Evolutionary conservation across 78 protist species (phyloP), one percentile per base, ranked within the genome.

Genomic region (Tieghemostelium lacteum): DNA sequence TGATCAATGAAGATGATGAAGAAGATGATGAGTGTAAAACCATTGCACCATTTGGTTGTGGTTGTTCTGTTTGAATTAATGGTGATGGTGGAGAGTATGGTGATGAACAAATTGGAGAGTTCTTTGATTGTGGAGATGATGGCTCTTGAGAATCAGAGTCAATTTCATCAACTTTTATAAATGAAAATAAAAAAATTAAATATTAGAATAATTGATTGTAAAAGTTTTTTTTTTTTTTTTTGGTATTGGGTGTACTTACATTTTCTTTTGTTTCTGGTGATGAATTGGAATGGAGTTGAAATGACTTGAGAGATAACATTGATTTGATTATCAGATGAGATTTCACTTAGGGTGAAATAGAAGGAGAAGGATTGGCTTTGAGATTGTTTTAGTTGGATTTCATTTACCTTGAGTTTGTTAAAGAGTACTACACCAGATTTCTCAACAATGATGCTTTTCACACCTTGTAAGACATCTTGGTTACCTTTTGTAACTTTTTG

Each of bases 391-490:
- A 45, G 52, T 0, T 85, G 33, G 36, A 60, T 20, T 24, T 55
- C 92, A 42, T 58, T 66, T 3, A 50, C 45, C 7, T 45, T 55
- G n/a, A 74, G 34, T 28, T 74, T 55, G 55, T 73, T 64, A 19
- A 50, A 62, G 29, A 69, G 62, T 3, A 75, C 78, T 61, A 88
- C 7, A 33, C 88, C 87, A 40, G 29, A 64, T 57, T 66, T 62
- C 29, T 88, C 93, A 42, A 88, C 87, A 2, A 65, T 28, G 28
- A 72, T 55, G 49, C 69, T 49, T 42, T 62, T 76, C 33, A 88
- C 87, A 52, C 93, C 93, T 26, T 88, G 93, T 0, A 88, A 58
- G 10, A 88, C 67, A 29, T 88, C 87, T 1, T 67, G 67, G 49
- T 61, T 76, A 33, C 8, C 22, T 34, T 60, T 60, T 20, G 8